Evolutionary conservation across 345 rosid species (phyloP).

Genomic region (Euphorbia tirucalli): DNA sequence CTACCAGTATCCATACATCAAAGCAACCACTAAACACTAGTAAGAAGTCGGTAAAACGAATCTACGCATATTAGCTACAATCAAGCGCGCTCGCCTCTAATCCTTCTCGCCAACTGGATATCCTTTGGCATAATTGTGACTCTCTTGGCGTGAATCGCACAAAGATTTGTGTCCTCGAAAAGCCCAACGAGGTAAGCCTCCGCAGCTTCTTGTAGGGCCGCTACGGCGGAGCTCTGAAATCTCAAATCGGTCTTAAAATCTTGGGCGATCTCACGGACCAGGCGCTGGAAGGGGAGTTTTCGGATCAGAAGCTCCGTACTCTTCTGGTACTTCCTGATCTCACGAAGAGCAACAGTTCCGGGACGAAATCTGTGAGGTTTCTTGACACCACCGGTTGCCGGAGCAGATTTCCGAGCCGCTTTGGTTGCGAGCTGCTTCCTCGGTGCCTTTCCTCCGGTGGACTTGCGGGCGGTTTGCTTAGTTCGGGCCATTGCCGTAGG

Average conservation of each 20-base stretch:
- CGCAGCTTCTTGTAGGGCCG: slow-evolving; percentile 10
- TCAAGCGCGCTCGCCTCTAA: slow-evolving; percentile 15
- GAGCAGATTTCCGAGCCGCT: slow-evolving; percentile 11
- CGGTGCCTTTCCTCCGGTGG: slow-evolving; percentile 15
- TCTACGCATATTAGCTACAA: neutral
- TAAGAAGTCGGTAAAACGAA: neutral
- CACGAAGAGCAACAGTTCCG: slow-evolving; percentile 12
- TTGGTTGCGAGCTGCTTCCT: slow-evolving; percentile 12
- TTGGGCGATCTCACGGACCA: slow-evolving; percentile 6
- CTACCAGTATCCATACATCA: too few species aligned
- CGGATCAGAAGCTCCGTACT: slow-evolving; percentile 10
- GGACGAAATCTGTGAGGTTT: slow-evolving; percentile 12
- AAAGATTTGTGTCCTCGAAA: slow-evolving; percentile 9
- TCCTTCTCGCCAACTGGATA: slow-evolving; percentile 10
- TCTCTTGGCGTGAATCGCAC: slow-evolving; percentile 11
- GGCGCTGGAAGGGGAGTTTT: slow-evolving; percentile 6
- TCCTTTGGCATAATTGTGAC: slow-evolving; percentile 12
- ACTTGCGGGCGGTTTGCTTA: slow-evolving; percentile 12
- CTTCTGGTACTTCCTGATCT: slow-evolving; percentile 14
- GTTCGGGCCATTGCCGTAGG: neutral
- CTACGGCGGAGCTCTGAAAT: slow-evolving; percentile 9
- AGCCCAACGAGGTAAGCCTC: slow-evolving; percentile 13
- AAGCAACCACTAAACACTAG: neutral
- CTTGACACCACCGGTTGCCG: slow-evolving; percentile 11
- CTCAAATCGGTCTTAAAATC: slow-evolving; percentile 15